Evolutionary conservation across 2,329 filamentous ascomycete genomes (phyloP).

Genomic region (Trichoderma simmonsii): DNA sequence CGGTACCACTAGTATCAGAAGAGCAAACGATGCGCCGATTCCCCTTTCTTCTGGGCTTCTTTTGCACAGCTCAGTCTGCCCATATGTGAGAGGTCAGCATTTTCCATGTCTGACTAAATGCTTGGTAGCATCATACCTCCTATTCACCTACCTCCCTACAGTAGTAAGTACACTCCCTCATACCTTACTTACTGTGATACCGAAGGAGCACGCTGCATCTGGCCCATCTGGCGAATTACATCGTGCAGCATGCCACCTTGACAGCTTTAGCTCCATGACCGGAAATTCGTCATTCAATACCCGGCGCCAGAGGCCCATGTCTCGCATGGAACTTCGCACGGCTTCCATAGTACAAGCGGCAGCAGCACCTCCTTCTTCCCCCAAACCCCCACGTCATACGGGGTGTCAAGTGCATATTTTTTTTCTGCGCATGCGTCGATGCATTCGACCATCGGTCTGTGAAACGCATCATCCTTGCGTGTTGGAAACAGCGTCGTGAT

Average conservation of each 20-base stretch:
- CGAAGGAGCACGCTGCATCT: not conserved
- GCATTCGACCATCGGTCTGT: not conserved
- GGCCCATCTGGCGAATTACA: conserved; percentile 5
- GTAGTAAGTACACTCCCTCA: not conserved
- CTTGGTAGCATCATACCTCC: not conserved
- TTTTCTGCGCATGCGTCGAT: not conserved
- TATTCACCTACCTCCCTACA: not conserved
- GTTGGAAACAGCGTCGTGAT: not conserved
- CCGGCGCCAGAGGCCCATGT: conserved; percentile 9
- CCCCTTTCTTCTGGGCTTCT: not conserved
- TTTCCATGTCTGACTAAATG: not conserved
- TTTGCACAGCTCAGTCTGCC: not conserved
- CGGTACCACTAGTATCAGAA: conserved; percentile 3
- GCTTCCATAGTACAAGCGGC: not conserved
- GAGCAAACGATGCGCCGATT: not conserved
- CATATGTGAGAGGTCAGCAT: not conserved
- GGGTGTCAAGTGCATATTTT: not conserved
- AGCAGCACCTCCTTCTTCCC: not conserved
- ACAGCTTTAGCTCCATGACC: conserved; percentile 4
- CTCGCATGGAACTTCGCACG: conserved; percentile 4
- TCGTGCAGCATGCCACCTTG: conserved; percentile 2
- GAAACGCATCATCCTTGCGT: not conserved
- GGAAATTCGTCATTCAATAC: conserved; percentile 12
- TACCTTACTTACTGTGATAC: not conserved
- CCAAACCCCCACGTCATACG: conserved; percentile 5